These are phyloP conservation scores for Coemansia sp. DNA, from an alignment of 192 early-diverging fungal species.

Conservation along the genomic window DNA sequence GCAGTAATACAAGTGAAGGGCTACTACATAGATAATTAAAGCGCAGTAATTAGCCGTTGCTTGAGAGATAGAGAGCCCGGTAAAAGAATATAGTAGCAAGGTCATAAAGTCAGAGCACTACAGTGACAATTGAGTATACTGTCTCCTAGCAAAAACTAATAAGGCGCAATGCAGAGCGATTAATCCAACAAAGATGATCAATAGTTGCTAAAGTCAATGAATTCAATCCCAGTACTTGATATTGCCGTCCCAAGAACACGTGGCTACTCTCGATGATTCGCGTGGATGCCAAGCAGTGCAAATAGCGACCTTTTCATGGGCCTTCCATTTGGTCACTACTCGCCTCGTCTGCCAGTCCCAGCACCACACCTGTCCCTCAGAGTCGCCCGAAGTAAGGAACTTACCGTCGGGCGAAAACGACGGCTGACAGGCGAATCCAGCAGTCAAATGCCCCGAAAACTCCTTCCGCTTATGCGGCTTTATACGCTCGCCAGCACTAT, in stretches of 20 bases:
- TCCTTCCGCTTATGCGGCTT: slow-evolving; percentile 85
- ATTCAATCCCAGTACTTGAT: slow-evolving; percentile 84
- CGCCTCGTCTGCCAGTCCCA: slow-evolving; percentile 98
- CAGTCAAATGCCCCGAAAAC: slow-evolving; percentile 90
- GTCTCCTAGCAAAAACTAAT: neutral
- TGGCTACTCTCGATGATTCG: slow-evolving; percentile 86
- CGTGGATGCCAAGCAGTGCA: slow-evolving; percentile 95
- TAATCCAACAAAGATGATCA: neutral
- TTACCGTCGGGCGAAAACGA: slow-evolving; percentile 88
- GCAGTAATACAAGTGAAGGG: neutral
- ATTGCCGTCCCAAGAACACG: slow-evolving; percentile 92
- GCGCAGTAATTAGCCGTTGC: neutral
- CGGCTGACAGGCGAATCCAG: slow-evolving; percentile 96
- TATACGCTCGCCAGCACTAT: slow-evolving; percentile 82
- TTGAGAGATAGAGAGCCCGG: neutral
- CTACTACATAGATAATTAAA: neutral
- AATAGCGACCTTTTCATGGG: slow-evolving; percentile 89
- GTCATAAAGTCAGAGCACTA: neutral
- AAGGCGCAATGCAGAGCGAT: neutral
- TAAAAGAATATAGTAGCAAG: neutral
- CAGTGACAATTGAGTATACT: neutral
- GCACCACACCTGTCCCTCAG: slow-evolving; percentile 88
- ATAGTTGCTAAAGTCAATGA: neutral
- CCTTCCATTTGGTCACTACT: slow-evolving; percentile 83
- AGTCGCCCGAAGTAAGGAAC: slow-evolving; percentile 85